These are phyloP conservation scores for Aegilops bicornis DNA, from an alignment of 176 grass and related monocot genomes.

Conservation along the genomic window DNA sequence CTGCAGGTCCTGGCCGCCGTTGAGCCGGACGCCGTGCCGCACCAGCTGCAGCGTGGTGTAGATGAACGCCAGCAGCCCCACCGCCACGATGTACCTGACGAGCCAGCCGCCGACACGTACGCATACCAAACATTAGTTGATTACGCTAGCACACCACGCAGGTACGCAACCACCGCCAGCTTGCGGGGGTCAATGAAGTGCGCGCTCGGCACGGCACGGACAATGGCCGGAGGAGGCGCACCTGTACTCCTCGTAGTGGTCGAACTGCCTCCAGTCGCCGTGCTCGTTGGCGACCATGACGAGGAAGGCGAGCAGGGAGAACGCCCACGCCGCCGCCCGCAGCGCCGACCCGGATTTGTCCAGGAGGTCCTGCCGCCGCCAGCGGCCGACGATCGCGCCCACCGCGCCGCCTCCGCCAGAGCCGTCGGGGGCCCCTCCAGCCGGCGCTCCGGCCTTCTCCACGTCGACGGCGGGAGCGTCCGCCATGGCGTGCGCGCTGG, in stretches of 20 bases:
- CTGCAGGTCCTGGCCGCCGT: conserved; percentile 58
- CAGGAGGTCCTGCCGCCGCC: conserved; percentile 52
- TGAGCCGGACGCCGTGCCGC: conserved; percentile 54
- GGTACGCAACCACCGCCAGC: background rate
- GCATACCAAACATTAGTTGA: background rate
- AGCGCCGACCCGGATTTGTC: conserved; percentile 42
- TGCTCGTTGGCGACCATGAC: conserved; percentile 64
- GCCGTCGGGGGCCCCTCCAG: background rate
- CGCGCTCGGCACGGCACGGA: background rate
- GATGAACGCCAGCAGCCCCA: conserved; percentile 58
- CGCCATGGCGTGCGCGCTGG: background rate
- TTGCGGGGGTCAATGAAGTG: background rate
- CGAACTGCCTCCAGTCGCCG: conserved; percentile 71
- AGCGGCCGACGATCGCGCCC: conserved; percentile 22
- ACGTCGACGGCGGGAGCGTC: background rate
- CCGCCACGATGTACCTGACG: conserved; percentile 68
- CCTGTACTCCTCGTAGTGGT: conserved; percentile 71
- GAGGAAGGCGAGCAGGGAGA: conserved; percentile 56
- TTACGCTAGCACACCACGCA: background rate
- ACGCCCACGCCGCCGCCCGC: conserved; percentile 31
- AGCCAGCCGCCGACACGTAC: background rate
- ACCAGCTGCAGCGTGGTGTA: conserved; percentile 70
- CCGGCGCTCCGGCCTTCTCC: conserved; percentile 16
- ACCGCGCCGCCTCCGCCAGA: conserved; percentile 17
- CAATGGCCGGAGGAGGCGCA: background rate